Evolutionary conservation across 805 yeast genomes (phyloP).

Genomic region (Yarrowia sp.): DNA sequence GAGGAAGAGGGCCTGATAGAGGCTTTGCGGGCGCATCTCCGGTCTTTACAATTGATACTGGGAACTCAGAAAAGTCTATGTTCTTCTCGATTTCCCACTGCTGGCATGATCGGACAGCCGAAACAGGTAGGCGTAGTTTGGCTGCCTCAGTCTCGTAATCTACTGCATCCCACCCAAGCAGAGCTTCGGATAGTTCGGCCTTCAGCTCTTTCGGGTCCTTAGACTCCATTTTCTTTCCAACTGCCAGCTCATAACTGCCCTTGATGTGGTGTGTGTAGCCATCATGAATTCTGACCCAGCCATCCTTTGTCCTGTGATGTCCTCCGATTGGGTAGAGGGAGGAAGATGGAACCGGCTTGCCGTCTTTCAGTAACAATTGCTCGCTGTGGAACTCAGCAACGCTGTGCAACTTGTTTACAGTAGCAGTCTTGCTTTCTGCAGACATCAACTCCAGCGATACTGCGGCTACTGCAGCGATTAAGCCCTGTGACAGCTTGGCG

Average conservation of each 20-base stretch:
- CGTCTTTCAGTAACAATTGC: background rate
- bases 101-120: too few species aligned
- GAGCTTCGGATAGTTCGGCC: background rate
- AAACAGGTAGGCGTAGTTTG: background rate
- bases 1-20: background rate
- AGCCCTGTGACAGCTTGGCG: background rate
- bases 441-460: background rate
- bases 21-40: background rate
- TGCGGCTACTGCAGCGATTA: background rate
- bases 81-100: background rate
- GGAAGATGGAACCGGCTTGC: background rate
- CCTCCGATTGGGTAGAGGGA: background rate
- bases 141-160: background rate
- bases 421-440: background rate
- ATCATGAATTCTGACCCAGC: constrained; percentile 6
- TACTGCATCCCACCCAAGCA: background rate
- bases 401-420: background rate
- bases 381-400: constrained; percentile 9
- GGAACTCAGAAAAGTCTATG: background rate
- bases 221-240: background rate
- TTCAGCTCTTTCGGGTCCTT: background rate
- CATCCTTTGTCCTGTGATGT: background rate
- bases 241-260: background rate
- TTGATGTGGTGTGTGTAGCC: constrained; percentile 6
- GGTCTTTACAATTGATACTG: background rate